A percentile compares a stretch with the other conserved stretches of the same genome.
These are phyloP conservation scores for Vachellia pachyceras DNA, from an alignment of 306 rosid species.

Conservation along the genomic window DNA sequence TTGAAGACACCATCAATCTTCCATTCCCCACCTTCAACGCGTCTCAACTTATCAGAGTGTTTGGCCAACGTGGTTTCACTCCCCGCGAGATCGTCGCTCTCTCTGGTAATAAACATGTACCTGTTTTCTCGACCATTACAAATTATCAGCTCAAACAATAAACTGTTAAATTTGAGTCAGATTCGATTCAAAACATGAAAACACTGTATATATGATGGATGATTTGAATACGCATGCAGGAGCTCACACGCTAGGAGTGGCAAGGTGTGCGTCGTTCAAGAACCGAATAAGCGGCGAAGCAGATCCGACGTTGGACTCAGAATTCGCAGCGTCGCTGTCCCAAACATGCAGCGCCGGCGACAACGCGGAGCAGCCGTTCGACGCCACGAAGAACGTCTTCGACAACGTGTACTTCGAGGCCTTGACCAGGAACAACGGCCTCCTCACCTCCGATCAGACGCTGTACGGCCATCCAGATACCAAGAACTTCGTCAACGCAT, in stretches of 20 bases:
- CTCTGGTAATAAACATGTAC: slow-evolving; percentile 55
- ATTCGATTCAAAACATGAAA: not conserved
- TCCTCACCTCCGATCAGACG: slow-evolving; percentile 76
- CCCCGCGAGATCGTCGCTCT: slow-evolving; percentile 85
- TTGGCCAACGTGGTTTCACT: slow-evolving; percentile 70
- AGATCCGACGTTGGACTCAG: slow-evolving; percentile 56
- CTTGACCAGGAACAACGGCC: slow-evolving; percentile 58
- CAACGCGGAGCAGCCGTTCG: slow-evolving; percentile 66
- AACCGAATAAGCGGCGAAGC: slow-evolving; percentile 46
- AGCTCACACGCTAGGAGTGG: slow-evolving; percentile 92
- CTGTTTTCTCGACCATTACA: too few species aligned
- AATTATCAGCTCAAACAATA: too few species aligned
- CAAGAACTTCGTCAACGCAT: slow-evolving; percentile 61
- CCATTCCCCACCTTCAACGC: slow-evolving; percentile 81
- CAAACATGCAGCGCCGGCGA: slow-evolving; percentile 75
- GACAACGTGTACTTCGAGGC: slow-evolving; percentile 68
- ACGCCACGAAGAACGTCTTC: slow-evolving; percentile 56
- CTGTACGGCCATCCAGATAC: slow-evolving; percentile 62
- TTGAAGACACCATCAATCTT: slow-evolving; percentile 74
- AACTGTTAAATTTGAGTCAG: too few species aligned
- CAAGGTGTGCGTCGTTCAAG: slow-evolving; percentile 84
- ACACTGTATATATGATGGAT: too few species aligned
- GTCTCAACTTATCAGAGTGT: slow-evolving; percentile 63
- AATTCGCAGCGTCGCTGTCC: slow-evolving; percentile 54
- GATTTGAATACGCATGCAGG: slow-evolving; percentile 52